A percentile compares a stretch with the other conserved stretches of the same genome.
Evolutionary conservation across 176 grass and related monocot genomes (phyloP).

Genomic region (Tuctoria greenei): DNA sequence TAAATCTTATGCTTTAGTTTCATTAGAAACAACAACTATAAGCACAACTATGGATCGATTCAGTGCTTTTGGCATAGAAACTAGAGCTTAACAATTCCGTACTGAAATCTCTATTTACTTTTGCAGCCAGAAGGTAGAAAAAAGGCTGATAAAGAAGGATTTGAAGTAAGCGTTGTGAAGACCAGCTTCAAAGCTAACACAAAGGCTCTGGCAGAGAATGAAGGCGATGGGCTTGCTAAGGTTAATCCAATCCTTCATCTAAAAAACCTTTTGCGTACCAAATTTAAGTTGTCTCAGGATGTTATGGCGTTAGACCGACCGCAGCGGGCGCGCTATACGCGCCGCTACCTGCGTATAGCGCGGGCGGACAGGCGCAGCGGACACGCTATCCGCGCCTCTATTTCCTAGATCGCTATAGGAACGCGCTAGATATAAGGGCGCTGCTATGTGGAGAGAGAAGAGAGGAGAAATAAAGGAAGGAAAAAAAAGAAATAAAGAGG

Average conservation of each 20-base stretch:
- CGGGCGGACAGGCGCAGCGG: no score
- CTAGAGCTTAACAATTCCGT: neutral
- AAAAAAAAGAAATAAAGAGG: no score
- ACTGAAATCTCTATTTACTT: conserved; percentile 21
- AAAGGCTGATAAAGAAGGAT: conserved; percentile 80
- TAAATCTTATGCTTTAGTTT: neutral
- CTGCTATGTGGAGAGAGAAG: no score
- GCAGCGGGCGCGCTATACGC: no score
- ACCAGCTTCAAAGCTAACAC: conserved; percentile 93
- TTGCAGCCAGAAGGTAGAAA: conserved; percentile 86
- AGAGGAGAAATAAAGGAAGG: no score
- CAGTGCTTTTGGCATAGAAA: neutral
- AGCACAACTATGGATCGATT: neutral
- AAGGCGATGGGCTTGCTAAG: conserved; percentile 89
- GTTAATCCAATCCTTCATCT: conserved; percentile 38
- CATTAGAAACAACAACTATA: neutral
- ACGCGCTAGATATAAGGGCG: no score
- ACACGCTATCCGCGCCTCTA: no score
- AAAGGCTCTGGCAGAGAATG: conserved; percentile 88
- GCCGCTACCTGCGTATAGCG: no score
- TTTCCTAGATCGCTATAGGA: no score
- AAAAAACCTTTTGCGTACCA: neutral
- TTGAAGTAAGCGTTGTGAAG: conserved; percentile 73
- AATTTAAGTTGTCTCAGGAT: neutral
- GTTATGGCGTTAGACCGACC: conserved; percentile 4